phyloP scores from a whole-genome alignment of 2,329 filamentous ascomycete species.

The Trichophyton equinum region DNA sequence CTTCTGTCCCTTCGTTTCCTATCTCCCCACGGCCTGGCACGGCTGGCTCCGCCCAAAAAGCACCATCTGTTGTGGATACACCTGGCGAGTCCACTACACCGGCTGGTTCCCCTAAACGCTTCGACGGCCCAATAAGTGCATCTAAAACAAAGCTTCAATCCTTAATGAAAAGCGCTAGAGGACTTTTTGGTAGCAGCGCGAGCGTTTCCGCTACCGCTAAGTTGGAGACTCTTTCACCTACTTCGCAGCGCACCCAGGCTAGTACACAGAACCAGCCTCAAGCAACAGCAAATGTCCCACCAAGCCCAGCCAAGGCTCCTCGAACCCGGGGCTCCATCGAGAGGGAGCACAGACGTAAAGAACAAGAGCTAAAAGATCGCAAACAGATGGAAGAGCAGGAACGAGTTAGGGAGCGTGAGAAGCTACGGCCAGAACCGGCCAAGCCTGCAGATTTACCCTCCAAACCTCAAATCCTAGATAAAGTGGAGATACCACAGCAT shows the following conservation, averaged over 20 bases:
- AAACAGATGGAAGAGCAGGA: constrained; percentile 26
- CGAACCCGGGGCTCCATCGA: constrained; percentile 49
- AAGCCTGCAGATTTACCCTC: constrained; percentile 24
- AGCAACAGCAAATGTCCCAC: constrained; percentile 9
- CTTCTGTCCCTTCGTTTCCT: constrained; percentile 46
- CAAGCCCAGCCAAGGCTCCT: constrained; percentile 26
- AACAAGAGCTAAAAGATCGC: constrained; percentile 15
- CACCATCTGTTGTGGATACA: constrained; percentile 48
- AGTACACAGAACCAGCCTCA: constrained; percentile 10
- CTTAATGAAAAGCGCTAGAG: constrained; percentile 76
- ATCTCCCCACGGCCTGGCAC: constrained; percentile 36
- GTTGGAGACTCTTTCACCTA: constrained; percentile 41
- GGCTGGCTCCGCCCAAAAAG: constrained; percentile 43
- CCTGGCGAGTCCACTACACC: constrained; percentile 45
- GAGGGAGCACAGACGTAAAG: constrained; percentile 33
- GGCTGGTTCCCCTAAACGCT: constrained; percentile 43
- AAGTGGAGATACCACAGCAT: constrained; percentile 11
- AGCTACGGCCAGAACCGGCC: constrained; percentile 21
- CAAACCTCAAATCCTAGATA: constrained; percentile 25
- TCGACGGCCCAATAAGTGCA: constrained; percentile 74
- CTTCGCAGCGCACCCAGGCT: constrained; percentile 21
- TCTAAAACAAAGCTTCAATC: constrained; percentile 89
- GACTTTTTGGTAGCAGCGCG: constrained; percentile 66
- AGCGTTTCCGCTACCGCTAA: constrained; percentile 47
- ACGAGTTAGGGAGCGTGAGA: constrained; percentile 25